Conservation (phyloP, 2,329 filamentous ascomycete species). For the Diaporthe citrichinensis region DNA sequence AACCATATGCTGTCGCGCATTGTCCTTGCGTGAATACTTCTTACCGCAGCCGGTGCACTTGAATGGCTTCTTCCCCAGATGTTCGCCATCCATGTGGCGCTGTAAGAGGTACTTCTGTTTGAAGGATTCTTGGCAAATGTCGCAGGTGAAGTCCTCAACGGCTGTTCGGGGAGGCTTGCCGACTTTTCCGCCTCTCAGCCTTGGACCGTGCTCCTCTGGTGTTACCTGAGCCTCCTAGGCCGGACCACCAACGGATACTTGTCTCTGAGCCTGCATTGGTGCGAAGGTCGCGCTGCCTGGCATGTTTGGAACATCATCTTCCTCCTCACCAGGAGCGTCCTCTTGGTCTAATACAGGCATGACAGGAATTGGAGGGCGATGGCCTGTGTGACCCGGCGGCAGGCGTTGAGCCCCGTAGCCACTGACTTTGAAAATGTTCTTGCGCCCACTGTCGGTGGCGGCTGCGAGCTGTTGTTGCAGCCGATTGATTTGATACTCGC, state of each 20-base stretch:
- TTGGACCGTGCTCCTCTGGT: slow-evolving; percentile 8
- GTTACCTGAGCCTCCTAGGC: slow-evolving; percentile 21
- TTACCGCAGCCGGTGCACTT: slow-evolving; percentile 16
- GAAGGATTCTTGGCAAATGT: neutral
- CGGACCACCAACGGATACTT: slow-evolving; percentile 40
- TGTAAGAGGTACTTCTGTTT: neutral
- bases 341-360: slow-evolving; percentile 60
- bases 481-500: slow-evolving; percentile 74
- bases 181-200: neutral
- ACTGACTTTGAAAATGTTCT: slow-evolving; percentile 75
- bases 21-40: neutral
- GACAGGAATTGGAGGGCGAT: slow-evolving; percentile 40
- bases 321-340: slow-evolving; percentile 72
- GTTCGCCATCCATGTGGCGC: neutral
- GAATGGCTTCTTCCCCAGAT: slow-evolving; percentile 17
- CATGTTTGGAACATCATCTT: slow-evolving; percentile 52
- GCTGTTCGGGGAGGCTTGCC: neutral
- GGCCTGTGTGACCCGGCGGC: slow-evolving; percentile 62
- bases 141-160: neutral
- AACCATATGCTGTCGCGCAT: neutral
- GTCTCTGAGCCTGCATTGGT: slow-evolving; percentile 37
- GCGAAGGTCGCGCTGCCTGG: slow-evolving; percentile 39
- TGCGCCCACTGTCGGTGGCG: slow-evolving; percentile 75
- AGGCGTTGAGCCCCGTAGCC: slow-evolving; percentile 70
- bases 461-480: slow-evolving; percentile 76